Evolutionary conservation across 2,329 filamentous ascomycete species (phyloP), one percentile per base, ranked within the genome.

Genomic region (Cryphonectria carpinicola): DNA sequence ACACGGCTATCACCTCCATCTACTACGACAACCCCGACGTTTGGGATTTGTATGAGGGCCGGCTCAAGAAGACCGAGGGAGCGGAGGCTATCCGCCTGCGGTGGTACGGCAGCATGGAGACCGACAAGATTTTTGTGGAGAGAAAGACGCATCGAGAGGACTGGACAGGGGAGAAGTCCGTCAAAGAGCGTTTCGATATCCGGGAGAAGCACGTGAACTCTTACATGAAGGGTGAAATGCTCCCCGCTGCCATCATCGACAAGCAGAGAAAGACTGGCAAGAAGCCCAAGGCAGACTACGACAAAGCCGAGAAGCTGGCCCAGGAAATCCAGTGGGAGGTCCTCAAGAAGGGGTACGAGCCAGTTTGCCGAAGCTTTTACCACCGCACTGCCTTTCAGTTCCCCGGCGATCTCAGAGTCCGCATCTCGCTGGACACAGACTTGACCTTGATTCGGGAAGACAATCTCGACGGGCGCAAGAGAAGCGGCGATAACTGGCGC

Each of bases 171-270:
- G 96, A 99, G 81, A 97, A 98, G 83, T 98, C 95, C 1, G 96
- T 99, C 82, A 99, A 99, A 84, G 95, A 96, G 60, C 92, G 96
- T 60, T 99, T 99, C 78, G 88, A 93, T 11, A 86, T 96, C 74
- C 98, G 99, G 84, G 96, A 99, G 84, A 99, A 99, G 87, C 93
- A 98, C 73, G 92, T 99, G 78, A 98, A 98, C 78, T 88, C 93
- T 19, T 99, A 95, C 80, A 84, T 99, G 81, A 87, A 87, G 66
- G 96, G 96, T 68, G 90, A 94, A 76, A 87, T 97, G 78, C 93
- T 94, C 1, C 95, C 96, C 0, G 90, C 92, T 52, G 90, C 93
- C 71, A 89, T 97, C n/a, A 98, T 99, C 73, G 95, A 98, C 77
- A 99, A 99, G 85, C 94, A 94, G 78, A 91, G 95, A 70, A 96